A percentile compares a stretch with the other conserved stretches of the same genome.
These are phyloP conservation scores for Schizosaccharomyces osmophilus DNA, from an alignment of 805 yeast genomes.

Conservation along the genomic window DNA sequence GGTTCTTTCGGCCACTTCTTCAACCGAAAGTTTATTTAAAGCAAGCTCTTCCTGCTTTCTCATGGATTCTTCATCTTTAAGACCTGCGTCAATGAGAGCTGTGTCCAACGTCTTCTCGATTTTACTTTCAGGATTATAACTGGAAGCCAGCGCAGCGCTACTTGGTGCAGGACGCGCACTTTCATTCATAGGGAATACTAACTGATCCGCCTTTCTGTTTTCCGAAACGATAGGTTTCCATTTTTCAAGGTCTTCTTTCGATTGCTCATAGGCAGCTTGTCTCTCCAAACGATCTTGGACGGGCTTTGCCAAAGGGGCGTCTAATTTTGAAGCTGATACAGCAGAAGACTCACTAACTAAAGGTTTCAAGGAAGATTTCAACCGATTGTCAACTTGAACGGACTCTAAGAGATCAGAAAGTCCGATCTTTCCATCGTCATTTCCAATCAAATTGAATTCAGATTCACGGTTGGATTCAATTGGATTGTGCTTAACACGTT, in stretches of 20 bases:
- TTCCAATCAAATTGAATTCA: conserved; percentile 16
- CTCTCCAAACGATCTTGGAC: conserved; percentile 70
- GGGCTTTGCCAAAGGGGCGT: conserved; percentile 65
- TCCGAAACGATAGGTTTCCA: conserved; percentile 70
- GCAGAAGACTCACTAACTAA: conserved; percentile 6
- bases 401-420: conserved; percentile 35
- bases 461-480: conserved; percentile 4
- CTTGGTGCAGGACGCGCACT: conserved; percentile 12
- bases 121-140: conserved; percentile 26
- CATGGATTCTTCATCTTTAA: conserved; percentile 48
- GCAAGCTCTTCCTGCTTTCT: conserved; percentile 74
- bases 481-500: conserved; percentile 10
- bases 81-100: conserved; percentile 37
- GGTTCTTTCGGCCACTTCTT: conserved; percentile 53
- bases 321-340: conserved; percentile 23
- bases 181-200: conserved; percentile 43
- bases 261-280: conserved; percentile 68
- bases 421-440: conserved; percentile 16
- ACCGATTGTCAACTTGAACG: conserved; percentile 35
- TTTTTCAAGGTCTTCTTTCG: conserved; percentile 62
- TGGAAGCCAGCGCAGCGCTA: conserved; percentile 24
- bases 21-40: conserved; percentile 53
- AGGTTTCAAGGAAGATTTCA: conserved; percentile 15
- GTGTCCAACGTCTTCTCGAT: conserved; percentile 42
- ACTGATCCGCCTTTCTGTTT: conserved; percentile 63